Evolutionary conservation across 805 yeast species (phyloP).

Genomic region (Saccharomyces eubayanus): DNA sequence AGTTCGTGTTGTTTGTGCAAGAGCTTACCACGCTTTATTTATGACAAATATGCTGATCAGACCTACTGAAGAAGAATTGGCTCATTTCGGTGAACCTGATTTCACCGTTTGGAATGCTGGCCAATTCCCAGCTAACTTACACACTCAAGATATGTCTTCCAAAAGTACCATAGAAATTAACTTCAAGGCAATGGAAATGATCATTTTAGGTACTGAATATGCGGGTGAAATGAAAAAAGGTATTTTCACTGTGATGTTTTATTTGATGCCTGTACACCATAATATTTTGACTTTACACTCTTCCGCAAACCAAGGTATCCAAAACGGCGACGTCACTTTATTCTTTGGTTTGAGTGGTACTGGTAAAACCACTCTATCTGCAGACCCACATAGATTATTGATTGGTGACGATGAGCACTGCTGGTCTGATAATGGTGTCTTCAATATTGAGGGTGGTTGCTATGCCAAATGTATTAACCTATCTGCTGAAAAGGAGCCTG

Average conservation of each 20-base stretch:
- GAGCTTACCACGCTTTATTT: constrained; percentile 96
- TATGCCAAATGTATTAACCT: constrained; percentile 94
- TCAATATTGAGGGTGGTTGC: constrained; percentile 99
- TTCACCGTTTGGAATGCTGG: constrained; percentile 98
- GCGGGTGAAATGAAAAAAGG: constrained; percentile 99
- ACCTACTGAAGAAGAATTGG: constrained; percentile 85
- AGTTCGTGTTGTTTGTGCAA: constrained; percentile 91
- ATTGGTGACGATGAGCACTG: constrained; percentile 99
- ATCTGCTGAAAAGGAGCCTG: constrained; percentile 90
- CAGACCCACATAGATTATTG: constrained; percentile 86
- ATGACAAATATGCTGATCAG: constrained; percentile 97
- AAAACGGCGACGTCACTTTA: constrained; percentile 78
- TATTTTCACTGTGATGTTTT: constrained; percentile 97
- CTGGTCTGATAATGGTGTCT: constrained; percentile 97
- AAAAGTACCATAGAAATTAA: constrained; percentile 92
- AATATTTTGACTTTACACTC: constrained; percentile 90
- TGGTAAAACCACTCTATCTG: constrained; percentile 94
- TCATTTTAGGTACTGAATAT: constrained; percentile 94
- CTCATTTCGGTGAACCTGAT: constrained; percentile 91
- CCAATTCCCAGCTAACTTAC: constrained; percentile 94
- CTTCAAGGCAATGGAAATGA: constrained; percentile 97
- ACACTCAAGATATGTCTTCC: constrained; percentile 96
- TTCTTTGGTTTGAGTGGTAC: constrained; percentile 97
- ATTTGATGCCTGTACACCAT: constrained; percentile 93
- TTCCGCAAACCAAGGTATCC: constrained; percentile 82